A percentile compares a stretch with the other conserved stretches of the same genome.
phyloP scores from a whole-genome alignment of 108 stramenopile genomes.

The Epipyxis sp. region DNA sequence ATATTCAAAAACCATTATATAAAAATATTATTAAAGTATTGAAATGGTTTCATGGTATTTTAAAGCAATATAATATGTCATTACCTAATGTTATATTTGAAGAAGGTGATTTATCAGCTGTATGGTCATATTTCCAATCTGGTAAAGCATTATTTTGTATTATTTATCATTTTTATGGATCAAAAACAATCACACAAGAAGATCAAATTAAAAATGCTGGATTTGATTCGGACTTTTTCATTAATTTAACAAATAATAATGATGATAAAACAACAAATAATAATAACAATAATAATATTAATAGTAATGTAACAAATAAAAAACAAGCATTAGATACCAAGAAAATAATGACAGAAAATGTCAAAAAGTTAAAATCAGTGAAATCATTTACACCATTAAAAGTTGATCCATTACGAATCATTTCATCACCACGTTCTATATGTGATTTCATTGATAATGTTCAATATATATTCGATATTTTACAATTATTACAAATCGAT shows the following conservation, averaged over 20 bases:
- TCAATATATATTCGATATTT: conserved; percentile 9
- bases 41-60: conserved; percentile 26
- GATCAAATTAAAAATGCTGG: neutral
- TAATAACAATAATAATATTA: too few relatives aligned
- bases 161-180: conserved; percentile 31
- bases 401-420: conserved; percentile 8
- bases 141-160: conserved; percentile 30
- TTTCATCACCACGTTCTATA: neutral
- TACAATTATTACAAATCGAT: conserved; percentile 3
- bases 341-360: too few relatives aligned
- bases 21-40: neutral
- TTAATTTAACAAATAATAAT: too few relatives aligned
- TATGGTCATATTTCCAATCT: conserved; percentile 36
- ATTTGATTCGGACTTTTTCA: too few relatives aligned
- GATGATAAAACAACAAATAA: too few relatives aligned
- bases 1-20: conserved; percentile 22
- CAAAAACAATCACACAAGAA: neutral
- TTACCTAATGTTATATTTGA: conserved; percentile 14
- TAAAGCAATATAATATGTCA: conserved; percentile 28
- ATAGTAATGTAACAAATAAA: too few relatives aligned
- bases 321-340: too few relatives aligned
- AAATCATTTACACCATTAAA: neutral
- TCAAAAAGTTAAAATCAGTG: too few relatives aligned
- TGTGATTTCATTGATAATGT: conserved; percentile 27
- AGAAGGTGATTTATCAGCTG: conserved; percentile 5